phyloP scores from a whole-genome alignment of 768 basidiomycete genomes.

The Clavaria fumosa region DNA sequence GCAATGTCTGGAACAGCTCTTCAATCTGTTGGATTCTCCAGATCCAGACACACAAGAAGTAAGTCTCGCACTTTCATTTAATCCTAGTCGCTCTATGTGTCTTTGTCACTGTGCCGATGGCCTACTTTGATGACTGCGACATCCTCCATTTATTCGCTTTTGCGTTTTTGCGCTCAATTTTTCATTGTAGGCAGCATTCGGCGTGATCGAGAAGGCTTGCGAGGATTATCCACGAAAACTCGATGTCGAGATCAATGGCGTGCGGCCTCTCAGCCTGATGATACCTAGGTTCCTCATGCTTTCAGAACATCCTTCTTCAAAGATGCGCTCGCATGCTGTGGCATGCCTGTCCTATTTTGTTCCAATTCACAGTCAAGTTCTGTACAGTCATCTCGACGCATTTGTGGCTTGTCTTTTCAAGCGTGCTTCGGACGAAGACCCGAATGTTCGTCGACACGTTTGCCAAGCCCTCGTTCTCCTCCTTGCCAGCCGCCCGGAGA shows the following conservation, averaged over 20 bases:
- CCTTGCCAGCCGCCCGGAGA: conserved; percentile 85
- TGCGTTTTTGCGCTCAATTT: conserved; percentile 9
- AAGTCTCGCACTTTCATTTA: too few species aligned
- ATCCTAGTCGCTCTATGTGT: too few species aligned
- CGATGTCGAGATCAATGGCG: conserved; percentile 85
- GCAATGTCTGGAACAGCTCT: conserved; percentile 78
- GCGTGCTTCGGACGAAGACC: conserved; percentile 84
- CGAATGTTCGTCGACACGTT: conserved; percentile 88
- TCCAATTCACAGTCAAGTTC: conserved; percentile 71
- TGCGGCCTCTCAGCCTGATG: conserved; percentile 90
- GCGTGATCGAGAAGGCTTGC: conserved; percentile 87
- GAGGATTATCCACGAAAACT: conserved; percentile 94
- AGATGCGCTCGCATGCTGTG: conserved; percentile 88
- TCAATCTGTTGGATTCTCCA: conserved; percentile 60
- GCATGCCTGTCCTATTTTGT: conserved; percentile 93
- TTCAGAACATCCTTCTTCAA: conserved; percentile 69
- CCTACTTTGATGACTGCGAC: too few species aligned
- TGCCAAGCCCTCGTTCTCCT: conserved; percentile 92
- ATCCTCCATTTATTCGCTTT: too few species aligned
- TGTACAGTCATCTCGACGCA: conserved; percentile 80
- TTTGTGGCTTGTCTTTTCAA: conserved; percentile 93
- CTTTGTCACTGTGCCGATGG: too few species aligned
- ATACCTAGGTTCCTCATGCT: conserved; percentile 88
- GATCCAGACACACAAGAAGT: conserved; percentile 81
- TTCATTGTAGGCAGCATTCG: conserved; percentile 62